Evolutionary conservation across 140 eudicot genomes (phyloP), one percentile per base, ranked within the genome.

Genomic region (Stevia rebaudiana): DNA sequence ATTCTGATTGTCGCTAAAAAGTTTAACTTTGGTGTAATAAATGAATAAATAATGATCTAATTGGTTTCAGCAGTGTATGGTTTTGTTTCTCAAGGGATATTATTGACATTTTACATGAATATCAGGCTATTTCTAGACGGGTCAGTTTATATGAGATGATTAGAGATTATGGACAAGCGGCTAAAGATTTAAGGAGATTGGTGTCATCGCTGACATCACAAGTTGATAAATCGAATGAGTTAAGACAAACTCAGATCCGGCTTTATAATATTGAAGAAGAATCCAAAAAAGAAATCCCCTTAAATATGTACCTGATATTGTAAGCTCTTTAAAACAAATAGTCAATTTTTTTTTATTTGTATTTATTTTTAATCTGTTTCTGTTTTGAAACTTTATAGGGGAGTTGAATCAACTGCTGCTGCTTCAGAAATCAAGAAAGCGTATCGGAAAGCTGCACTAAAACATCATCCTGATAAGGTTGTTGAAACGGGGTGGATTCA

Each of bases 391-490:
- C 43, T 28, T 51, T 42, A 61, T 76, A 88, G 96, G 82, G 96
- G 94, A 48, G 85, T 88, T 72, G 89, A 84, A 31, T 57, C 83
- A 33, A 76, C 85, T 52, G 94, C 81, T 64, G 66, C 83, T 54
- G 87, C 94, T 33, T 76, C 87, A 63, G 90, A 88, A 44, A 60
- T 88, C 57, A 88, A 82, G 71, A 88, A 88, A 80, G 96, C 96
- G 6, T 88, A 88, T 71, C 82, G 90, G 61, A 88, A 78, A 84
- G 94, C 96, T 75, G 96, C 96, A 49, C 82, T 88, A 18, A 84
- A 71, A 47, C 88, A 88, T 71, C 96, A 88, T 63, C 96, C 96
- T 19, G 96, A 88, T 74, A 88, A 88, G 96, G 96, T 88, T 72
- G 58, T 60, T 11, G 8, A 35, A 36, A 59, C 3, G 63, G 63